Conservation (phyloP, 306 rosid species). For the Glycine soja region DNA sequence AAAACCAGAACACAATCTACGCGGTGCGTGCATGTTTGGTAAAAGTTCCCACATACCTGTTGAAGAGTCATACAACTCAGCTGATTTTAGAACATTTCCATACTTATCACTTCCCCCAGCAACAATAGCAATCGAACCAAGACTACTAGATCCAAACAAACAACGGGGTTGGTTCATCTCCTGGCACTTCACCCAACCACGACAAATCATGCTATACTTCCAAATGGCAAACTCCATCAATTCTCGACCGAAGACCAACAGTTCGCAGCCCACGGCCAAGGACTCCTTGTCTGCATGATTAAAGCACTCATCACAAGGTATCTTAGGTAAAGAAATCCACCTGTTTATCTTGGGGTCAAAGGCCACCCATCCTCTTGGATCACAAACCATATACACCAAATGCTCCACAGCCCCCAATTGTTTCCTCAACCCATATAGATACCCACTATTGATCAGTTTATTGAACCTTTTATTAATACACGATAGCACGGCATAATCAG, state of each 20-base stretch:
- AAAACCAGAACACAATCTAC: constrained; percentile 93
- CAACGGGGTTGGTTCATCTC: constrained; percentile 93
- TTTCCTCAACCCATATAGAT: constrained; percentile 74
- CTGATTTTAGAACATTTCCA: constrained; percentile 78
- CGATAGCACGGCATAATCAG: constrained; percentile 66
- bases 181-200: constrained; percentile 76
- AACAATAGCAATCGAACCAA: constrained; percentile 80
- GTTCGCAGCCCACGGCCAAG: constrained; percentile 82
- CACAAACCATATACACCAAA: constrained; percentile 90
- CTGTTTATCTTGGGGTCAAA: constrained; percentile 66
- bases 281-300: constrained; percentile 96
- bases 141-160: constrained; percentile 87
- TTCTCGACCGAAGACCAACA: constrained; percentile 88
- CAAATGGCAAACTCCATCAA: constrained; percentile 86
- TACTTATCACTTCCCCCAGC: constrained; percentile 88
- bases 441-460: constrained; percentile 71
- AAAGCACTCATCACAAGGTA: constrained; percentile 95
- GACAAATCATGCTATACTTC: constrained; percentile 71
- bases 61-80: constrained; percentile 77
- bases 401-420: constrained; percentile 69
- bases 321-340: constrained; percentile 87
- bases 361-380: constrained; percentile 84
- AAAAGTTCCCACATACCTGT: constrained; percentile 77
- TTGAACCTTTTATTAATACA: constrained; percentile 73
- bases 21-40: constrained; percentile 80